phyloP scores from a whole-genome alignment of 225 moss, liverwort and hornwort species.

The Lunularia cruciata region DNA sequence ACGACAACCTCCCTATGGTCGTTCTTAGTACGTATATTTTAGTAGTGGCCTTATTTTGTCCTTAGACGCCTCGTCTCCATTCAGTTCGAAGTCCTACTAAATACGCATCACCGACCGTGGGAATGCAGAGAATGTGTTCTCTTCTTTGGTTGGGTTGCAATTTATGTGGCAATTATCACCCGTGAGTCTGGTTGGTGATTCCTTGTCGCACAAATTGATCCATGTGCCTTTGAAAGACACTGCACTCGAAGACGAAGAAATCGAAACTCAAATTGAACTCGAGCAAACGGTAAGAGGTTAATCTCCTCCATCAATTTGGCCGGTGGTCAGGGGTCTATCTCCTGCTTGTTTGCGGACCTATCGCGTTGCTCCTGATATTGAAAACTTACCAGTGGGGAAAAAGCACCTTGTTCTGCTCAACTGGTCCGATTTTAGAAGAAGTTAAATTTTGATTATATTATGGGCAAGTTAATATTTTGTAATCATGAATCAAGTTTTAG shows the following conservation, averaged over 20 bases:
- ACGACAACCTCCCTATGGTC: too few species aligned
- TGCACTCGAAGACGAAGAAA: slow-evolving; percentile 81
- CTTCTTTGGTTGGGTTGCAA: slow-evolving; percentile 86
- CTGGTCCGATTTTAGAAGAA: too few species aligned
- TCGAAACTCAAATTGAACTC: slow-evolving; percentile 81
- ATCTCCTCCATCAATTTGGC: too few species aligned
- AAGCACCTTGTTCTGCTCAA: too few species aligned
- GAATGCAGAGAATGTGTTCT: slow-evolving; percentile 83
- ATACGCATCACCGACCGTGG: background rate
- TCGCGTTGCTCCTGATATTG: background rate
- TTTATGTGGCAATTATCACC: slow-evolving; percentile 92
- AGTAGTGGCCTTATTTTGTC: background rate
- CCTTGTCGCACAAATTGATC: slow-evolving; percentile 62
- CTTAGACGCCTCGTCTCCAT: background rate
- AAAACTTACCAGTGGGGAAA: too few species aligned
- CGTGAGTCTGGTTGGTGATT: slow-evolving; percentile 64
- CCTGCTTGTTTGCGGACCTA: too few species aligned
- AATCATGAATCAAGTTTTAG: too few species aligned
- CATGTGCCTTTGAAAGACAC: slow-evolving; percentile 92
- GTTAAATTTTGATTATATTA: too few species aligned
- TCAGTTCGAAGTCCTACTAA: background rate
- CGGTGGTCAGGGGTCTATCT: too few species aligned
- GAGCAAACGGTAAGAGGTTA: slow-evolving; percentile 63
- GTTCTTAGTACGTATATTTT: background rate
- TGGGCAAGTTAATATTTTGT: too few species aligned